A percentile compares a stretch with the other conserved stretches of the same genome.
These are phyloP conservation scores for Juglanconis sp. DNA, from an alignment of 2,329 filamentous ascomycete species.

Conservation along the genomic window DNA sequence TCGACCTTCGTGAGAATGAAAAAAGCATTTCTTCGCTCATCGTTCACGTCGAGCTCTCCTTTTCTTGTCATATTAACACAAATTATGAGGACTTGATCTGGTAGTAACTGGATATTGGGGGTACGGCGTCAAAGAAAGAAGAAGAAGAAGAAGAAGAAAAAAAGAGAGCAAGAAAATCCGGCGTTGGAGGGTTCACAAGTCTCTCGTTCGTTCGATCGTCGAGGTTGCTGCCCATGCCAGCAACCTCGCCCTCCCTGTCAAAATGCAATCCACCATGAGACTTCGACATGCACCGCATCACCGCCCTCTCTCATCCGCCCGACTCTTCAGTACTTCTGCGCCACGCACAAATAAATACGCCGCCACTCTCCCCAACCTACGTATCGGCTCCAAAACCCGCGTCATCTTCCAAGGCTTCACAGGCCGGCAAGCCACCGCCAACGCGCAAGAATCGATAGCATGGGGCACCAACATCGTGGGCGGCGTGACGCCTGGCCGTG, in stretches of 20 bases:
- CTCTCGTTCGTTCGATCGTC: no score
- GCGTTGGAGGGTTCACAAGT: no score
- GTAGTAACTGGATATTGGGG: no score
- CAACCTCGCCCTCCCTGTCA: background rate
- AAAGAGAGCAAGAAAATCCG: background rate
- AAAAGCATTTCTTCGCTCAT: no score
- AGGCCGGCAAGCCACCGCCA: constrained; percentile 61
- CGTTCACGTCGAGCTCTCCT: no score
- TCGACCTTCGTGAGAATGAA: background rate
- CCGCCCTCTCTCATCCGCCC: background rate
- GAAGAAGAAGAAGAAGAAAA: no score
- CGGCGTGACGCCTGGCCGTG: constrained; percentile 69
- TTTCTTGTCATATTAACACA: no score
- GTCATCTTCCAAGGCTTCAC: constrained; percentile 20
- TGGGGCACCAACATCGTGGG: constrained; percentile 81
- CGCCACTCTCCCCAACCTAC: constrained; percentile 10
- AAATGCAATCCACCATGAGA: constrained; percentile 14
- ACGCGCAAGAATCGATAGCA: constrained; percentile 70
- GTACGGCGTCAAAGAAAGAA: no score
- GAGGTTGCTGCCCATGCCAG: background rate
- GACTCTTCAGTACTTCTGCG: background rate
- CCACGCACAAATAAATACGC: constrained; percentile 1
- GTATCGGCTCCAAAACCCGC: constrained; percentile 14
- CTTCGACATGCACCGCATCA: constrained; percentile 1
- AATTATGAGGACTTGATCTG: no score